Conservation (phyloP, 257 asterid species). For the Forsythia viridissima region DNA sequence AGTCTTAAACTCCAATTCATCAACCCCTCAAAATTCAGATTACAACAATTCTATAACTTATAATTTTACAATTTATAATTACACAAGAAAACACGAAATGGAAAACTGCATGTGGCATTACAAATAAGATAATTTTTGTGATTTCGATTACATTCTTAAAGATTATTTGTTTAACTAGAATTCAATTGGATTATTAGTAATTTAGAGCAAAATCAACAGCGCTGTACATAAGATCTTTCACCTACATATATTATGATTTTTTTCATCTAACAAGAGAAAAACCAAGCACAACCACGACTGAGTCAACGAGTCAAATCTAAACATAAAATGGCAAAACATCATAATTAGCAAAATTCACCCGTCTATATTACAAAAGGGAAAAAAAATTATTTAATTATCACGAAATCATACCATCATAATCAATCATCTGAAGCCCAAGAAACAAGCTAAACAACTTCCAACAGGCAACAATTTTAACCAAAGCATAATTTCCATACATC, state of each 20-base stretch:
- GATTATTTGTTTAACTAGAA: no score
- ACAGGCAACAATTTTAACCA: not conserved
- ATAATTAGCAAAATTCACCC: not conserved
- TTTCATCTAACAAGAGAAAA: not conserved
- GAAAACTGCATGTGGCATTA: not conserved
- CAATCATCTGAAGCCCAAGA: slow-evolving; percentile 22
- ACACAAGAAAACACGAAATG: not conserved
- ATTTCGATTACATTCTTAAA: no score
- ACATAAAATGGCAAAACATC: not conserved
- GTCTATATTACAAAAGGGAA: not conserved
- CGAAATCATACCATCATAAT: slow-evolving; percentile 6
- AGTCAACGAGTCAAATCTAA: slow-evolving; percentile 22
- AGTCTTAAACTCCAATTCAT: not conserved
- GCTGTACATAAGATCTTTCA: not conserved
- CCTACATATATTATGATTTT: not conserved
- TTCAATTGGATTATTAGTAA: no score
- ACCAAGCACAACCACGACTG: not conserved
- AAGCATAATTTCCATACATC: slow-evolving; percentile 22
- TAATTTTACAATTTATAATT: not conserved
- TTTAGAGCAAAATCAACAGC: no score
- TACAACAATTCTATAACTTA: not conserved
- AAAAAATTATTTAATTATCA: not conserved
- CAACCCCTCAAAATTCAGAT: not conserved
- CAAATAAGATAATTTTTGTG: not conserved
- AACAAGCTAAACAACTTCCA: slow-evolving; percentile 14